These are phyloP conservation scores for Leccinum disarticulatum DNA, from an alignment of 768 basidiomycete genomes.

Conservation along the genomic window DNA sequence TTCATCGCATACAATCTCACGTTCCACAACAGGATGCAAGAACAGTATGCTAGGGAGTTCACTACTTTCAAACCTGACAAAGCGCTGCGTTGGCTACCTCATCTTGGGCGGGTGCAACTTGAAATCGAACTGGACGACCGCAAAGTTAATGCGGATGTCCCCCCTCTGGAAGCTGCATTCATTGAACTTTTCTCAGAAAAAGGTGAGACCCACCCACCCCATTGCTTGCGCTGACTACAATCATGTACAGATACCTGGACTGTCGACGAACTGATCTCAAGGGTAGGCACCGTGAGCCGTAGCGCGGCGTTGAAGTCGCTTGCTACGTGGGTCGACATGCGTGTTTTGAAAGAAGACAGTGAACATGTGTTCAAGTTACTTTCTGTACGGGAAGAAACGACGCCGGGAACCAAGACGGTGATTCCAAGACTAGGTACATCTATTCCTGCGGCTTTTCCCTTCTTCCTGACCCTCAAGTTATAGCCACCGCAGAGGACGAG, in stretches of 20 bases:
- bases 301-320: constrained; percentile 70
- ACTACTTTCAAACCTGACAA: constrained; percentile 91
- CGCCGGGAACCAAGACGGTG: constrained; percentile 23
- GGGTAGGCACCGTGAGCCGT: constrained; percentile 65
- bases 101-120: constrained; percentile 81
- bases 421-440: constrained; percentile 27
- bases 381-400: constrained; percentile 56
- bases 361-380: constrained; percentile 64
- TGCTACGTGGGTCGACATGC: constrained; percentile 80
- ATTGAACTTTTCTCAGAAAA: constrained; percentile 82
- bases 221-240: not conserved
- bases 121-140: constrained; percentile 85
- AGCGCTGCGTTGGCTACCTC: constrained; percentile 82
- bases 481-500: constrained; percentile 43
- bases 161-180: constrained; percentile 87
- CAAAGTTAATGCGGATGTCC: constrained; percentile 68
- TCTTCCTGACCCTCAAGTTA: not conserved
- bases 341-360: constrained; percentile 69
- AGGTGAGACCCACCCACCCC: constrained; percentile 37
- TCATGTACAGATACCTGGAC: constrained; percentile 59
- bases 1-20: not conserved
- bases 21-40: constrained; percentile 55
- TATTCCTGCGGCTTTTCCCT: not conserved
- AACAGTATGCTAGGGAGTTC: constrained; percentile 75
- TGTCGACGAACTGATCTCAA: constrained; percentile 61